Percentiles rank a stretch among this genome's conserved stretches.
Conservation (phyloP, 805 yeast species). For the Sugiyamaella boreocaroliniensis region DNA sequence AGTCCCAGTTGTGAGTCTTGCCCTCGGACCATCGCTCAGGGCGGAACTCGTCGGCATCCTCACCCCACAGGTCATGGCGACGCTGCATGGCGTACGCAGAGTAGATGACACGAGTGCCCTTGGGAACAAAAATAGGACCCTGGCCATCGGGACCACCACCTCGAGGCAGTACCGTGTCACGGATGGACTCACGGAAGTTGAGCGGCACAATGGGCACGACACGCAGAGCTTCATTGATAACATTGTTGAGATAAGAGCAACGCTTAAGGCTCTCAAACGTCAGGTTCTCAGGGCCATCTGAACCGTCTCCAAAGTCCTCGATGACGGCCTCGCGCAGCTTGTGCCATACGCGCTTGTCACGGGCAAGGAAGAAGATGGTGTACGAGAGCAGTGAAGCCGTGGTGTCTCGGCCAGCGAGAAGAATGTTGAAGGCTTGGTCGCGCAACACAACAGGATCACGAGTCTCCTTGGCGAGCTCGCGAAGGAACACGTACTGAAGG, state of each 20-base stretch:
- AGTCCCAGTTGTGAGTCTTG: slow-evolving; percentile 38
- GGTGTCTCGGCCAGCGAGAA: slow-evolving; percentile 46
- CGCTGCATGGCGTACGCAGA: slow-evolving; percentile 38
- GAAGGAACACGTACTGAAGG: slow-evolving; percentile 38
- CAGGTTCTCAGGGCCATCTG: slow-evolving; percentile 24
- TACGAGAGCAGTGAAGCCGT: slow-evolving; percentile 44
- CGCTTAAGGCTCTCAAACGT: slow-evolving; percentile 39
- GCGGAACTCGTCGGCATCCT: slow-evolving; percentile 35
- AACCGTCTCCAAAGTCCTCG: slow-evolving; percentile 18
- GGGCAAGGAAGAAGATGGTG: slow-evolving; percentile 37
- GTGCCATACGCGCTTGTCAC: slow-evolving; percentile 35
- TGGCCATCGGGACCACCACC: slow-evolving; percentile 40
- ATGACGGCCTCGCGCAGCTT: slow-evolving; percentile 30
- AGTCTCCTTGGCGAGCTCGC: slow-evolving; percentile 41
- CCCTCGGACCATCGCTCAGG: slow-evolving; percentile 40
- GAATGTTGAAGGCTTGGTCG: slow-evolving; percentile 42
- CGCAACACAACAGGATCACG: slow-evolving; percentile 39
- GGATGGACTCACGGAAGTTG: slow-evolving; percentile 38
- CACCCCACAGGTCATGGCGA: slow-evolving; percentile 33
- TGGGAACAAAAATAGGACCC: slow-evolving; percentile 33
- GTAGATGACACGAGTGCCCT: slow-evolving; percentile 36
- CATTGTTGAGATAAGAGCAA: slow-evolving; percentile 39
- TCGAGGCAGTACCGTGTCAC: slow-evolving; percentile 41
- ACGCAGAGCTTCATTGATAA: slow-evolving; percentile 40
- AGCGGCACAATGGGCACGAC: slow-evolving; percentile 43